A percentile compares a stretch with the other conserved stretches of the same genome.
phyloP scores from a whole-genome alignment of 805 yeast species.

The Candida glaebosa region DNA sequence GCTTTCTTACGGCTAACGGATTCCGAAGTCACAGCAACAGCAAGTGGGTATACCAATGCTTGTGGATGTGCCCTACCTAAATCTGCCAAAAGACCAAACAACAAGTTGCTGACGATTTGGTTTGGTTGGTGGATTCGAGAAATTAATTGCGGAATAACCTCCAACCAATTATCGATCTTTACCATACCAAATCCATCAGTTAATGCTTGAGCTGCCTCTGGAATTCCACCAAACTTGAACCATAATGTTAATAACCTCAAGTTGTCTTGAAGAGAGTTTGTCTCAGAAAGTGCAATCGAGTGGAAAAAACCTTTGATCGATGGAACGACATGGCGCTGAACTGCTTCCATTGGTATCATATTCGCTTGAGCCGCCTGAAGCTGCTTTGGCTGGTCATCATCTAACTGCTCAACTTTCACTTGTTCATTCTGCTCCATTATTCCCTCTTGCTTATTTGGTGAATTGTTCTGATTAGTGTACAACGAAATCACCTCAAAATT shows the following conservation, averaged over 20 bases:
- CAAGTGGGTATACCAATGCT: constrained; percentile 90
- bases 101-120: constrained; percentile 72
- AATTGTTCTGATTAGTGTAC: constrained; percentile 30
- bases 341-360: constrained; percentile 48
- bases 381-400: constrained; percentile 14
- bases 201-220: constrained; percentile 88
- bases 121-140: constrained; percentile 96
- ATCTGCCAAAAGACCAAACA: constrained; percentile 77
- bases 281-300: constrained; percentile 81
- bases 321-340: constrained; percentile 88
- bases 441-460: constrained; percentile 15
- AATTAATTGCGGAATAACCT: constrained; percentile 91
- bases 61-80: constrained; percentile 96
- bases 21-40: constrained; percentile 94
- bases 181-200: constrained; percentile 87
- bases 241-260: constrained; percentile 85
- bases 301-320: constrained; percentile 96
- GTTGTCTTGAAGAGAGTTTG: constrained; percentile 90
- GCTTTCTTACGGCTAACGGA: constrained; percentile 87
- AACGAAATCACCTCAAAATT: constrained; percentile 91
- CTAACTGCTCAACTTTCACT: constrained; percentile 10
- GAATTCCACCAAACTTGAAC: constrained; percentile 93
- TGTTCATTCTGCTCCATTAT: constrained; percentile 28
- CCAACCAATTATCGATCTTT: constrained; percentile 89
- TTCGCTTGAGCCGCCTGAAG: constrained; percentile 14